Evolutionary conservation across 108 stramenopile genomes (phyloP).

Genomic region (Schizochytrium sp.): DNA sequence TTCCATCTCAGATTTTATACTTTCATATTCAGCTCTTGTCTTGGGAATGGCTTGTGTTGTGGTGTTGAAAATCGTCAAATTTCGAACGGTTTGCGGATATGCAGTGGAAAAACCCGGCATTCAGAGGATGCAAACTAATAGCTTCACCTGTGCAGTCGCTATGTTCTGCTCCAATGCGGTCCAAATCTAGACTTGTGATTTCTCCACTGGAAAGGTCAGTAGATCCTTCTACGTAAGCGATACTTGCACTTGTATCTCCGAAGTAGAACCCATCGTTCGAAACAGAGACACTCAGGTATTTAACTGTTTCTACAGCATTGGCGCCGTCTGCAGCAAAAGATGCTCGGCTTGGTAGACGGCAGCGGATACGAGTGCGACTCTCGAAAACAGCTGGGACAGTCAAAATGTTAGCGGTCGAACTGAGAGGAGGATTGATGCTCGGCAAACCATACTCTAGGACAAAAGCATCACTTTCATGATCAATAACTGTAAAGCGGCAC

Average conservation of each 20-base stretch:
- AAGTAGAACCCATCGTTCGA: neutral
- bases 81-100: neutral
- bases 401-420: neutral
- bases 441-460: conserved; percentile 7
- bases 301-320: neutral
- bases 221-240: neutral
- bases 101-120: conserved; percentile 12
- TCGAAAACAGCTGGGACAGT: conserved; percentile 72
- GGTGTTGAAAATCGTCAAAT: neutral
- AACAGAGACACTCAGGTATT: conserved; percentile 24
- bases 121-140: neutral
- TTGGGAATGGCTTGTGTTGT: neutral
- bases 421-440: neutral
- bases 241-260: neutral
- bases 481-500: conserved; percentile 76
- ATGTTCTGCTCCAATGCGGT: conserved; percentile 19
- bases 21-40: neutral
- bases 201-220: neutral
- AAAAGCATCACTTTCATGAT: neutral
- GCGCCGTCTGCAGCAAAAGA: neutral
- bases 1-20: neutral
- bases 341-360: conserved; percentile 67
- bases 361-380: conserved; percentile 77
- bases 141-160: neutral
- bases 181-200: neutral